Evolutionary conservation across 371 early-diverging fungal genomes (phyloP), one percentile per base, ranked within the genome.

Genomic region (Mortierella sp.): DNA sequence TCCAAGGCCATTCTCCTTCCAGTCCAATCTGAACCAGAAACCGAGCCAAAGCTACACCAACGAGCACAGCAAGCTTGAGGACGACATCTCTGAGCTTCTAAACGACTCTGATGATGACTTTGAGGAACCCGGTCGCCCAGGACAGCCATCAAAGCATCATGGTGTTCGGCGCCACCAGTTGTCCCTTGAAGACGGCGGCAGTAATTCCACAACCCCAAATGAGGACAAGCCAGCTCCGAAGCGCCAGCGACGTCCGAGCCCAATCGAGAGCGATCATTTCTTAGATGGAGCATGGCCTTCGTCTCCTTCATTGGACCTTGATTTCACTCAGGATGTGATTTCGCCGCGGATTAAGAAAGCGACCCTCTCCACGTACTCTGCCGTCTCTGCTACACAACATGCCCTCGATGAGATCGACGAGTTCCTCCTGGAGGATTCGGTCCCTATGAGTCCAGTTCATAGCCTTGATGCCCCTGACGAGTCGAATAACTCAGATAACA

Each of bases 391-490:
- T 21, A 43, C 55, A 2, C 57, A 45, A 2, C 26, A 61, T 18
- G 62, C 68, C 23, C 50, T 68, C 31, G 42, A 57, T n/a, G 62
- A 68, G 21, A 61, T 61, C 31, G 62, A 68, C 3, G n/a, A 47
- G 7, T 23, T 68, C 38, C 34, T 68, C 7, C 14, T 57, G 34
- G 34, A 34, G 28, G 52, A 34, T 31, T 45, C 34, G 28, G 19
- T 34, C n/a, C 19, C 62, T 0, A 30, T 18, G 5, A 54, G 54
- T 16, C 50, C 47, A 52, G n/a, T 16, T 23, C 38, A 12, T 49
- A 14, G 14, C 2, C 19, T 21, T 31, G 30, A 38, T 24, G 6
- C 30, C 9, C 16, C 57, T 3, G 23, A 13, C 14, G 6, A 19
- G 27, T 7, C 3, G 7, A 4, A 48, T 2, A 24, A 19, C 2